Evolutionary conservation across 306 rosid genomes (phyloP).

Genomic region (Castanospermum australe): DNA sequence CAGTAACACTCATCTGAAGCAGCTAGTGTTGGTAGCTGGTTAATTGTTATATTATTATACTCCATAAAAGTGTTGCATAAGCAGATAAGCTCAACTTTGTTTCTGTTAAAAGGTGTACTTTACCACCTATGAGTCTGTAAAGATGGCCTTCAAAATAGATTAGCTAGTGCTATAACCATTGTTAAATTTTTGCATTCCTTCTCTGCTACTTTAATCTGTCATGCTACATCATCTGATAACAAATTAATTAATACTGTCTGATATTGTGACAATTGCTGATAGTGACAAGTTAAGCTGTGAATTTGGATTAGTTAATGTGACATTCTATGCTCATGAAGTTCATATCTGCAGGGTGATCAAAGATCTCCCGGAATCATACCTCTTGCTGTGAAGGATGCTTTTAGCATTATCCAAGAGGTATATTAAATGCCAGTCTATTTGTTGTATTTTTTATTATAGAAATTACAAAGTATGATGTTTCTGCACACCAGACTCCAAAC

Average conservation of each 20-base stretch:
- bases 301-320: slow-evolving; percentile 24
- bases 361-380: slow-evolving; percentile 99
- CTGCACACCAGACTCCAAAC: slow-evolving; percentile 74
- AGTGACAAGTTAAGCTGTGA: slow-evolving; percentile 7
- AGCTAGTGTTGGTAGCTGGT: neutral
- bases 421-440: slow-evolving; percentile 16
- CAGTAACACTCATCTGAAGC: neutral
- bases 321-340: slow-evolving; percentile 21
- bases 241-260: slow-evolving; percentile 1
- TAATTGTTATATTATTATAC: too few relatives aligned
- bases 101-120: slow-evolving; percentile 6
- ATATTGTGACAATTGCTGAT: slow-evolving; percentile 5
- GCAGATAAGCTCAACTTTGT: neutral
- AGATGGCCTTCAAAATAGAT: neutral
- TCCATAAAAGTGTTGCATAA: too few relatives aligned
- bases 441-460: slow-evolving; percentile 27
- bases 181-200: slow-evolving; percentile 13
- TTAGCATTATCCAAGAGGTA: slow-evolving; percentile 99
- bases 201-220: slow-evolving; percentile 6
- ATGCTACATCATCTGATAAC: neutral
- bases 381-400: slow-evolving; percentile 95
- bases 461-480: slow-evolving; percentile 31
- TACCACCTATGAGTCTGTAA: neutral
- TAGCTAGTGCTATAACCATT: neutral
- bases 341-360: slow-evolving; percentile 89